Evolutionary conservation across 176 grass and related monocot species (phyloP).

Genomic region (Musa beccarii): DNA sequence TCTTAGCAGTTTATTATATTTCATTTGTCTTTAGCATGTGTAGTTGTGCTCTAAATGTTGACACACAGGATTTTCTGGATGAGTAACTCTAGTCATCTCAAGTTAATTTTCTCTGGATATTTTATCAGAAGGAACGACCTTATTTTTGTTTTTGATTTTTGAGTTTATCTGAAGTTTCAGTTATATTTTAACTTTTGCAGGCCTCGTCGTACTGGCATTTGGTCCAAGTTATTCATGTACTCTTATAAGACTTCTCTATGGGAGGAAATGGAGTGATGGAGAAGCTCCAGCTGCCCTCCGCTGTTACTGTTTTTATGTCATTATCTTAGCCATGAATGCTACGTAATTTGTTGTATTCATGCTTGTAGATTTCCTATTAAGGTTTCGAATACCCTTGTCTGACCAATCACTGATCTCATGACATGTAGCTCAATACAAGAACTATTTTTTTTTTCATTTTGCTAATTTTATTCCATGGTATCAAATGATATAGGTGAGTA

Average conservation of each 20-base stretch:
- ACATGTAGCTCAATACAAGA: no score
- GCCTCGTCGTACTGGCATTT: constrained; percentile 80
- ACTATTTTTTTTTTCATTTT: no score
- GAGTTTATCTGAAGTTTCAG: not conserved
- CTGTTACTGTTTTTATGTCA: constrained; percentile 93
- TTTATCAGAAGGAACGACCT: not conserved
- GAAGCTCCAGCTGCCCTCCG: constrained; percentile 67
- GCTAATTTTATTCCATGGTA: no score
- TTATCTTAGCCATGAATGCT: constrained; percentile 90
- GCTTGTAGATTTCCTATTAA: not conserved
- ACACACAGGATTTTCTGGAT: not conserved
- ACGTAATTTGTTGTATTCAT: constrained; percentile 19
- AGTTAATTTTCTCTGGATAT: not conserved
- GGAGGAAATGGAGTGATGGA: constrained; percentile 65
- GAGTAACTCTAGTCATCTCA: not conserved
- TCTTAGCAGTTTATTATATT: not conserved
- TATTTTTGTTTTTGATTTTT: not conserved
- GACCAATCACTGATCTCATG: no score
- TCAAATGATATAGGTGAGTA: no score
- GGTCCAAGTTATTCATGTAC: constrained; percentile 98
- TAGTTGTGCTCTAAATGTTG: not conserved
- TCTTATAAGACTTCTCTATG: constrained; percentile 72
- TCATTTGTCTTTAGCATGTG: not conserved
- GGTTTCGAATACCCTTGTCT: no score
- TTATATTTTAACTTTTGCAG: constrained; percentile 35